Base-by-base conservation (phyloP, 768 basidiomycete genomes). In the Hygrocybe punicea region DNA sequence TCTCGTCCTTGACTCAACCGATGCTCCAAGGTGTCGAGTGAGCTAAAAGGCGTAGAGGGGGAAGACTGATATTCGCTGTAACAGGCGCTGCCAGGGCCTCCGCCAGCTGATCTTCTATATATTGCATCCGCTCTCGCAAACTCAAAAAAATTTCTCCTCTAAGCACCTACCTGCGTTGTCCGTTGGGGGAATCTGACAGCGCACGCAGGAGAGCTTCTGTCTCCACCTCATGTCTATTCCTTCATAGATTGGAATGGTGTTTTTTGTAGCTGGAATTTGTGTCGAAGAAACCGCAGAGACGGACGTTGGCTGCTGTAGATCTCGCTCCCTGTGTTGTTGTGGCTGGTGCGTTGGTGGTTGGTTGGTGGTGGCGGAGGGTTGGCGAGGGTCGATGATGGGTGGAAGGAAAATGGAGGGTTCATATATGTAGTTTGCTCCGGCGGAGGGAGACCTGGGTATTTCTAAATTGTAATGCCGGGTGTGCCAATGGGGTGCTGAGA, bases 401-500 rank as follows among this genome's bases (percentile, higher is more conserved):
- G 81, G 84, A 87, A 90, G 77, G 80, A 88, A 82, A 89, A 89
- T 54, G 87, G 87, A 58, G 84, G 86, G 71, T 86, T n/a, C n/a
- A n/a, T 85, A 71, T 78, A 65, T 55, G 67, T 66, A 29, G 29
- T n/a, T 29, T 48, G 57, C 48, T 34, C 65, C 55, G 29, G 68
- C 62, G 29, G 67, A 62, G 37, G 63, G 57, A 36, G 63, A 56
- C 53, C 51, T 59, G 64, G 33, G 39, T 17, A 52, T n/a, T 69
- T 66, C 79, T 74, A 72, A 71, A 67, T 69, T 73, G 51, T 59
- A 62, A 14, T 39, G 57, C 59, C 54, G 50, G 56, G 57, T n/a
- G n/a, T n/a, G n/a, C n/a, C n/a, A 58, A 54, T 37, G 50, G 51
- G 69, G 55, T 71, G 68, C 62, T 66, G 64, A 33, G 39, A 14